These are phyloP conservation scores for Daedaleopsis sinensis DNA, from an alignment of 768 basidiomycete genomes.

Conservation along the genomic window DNA sequence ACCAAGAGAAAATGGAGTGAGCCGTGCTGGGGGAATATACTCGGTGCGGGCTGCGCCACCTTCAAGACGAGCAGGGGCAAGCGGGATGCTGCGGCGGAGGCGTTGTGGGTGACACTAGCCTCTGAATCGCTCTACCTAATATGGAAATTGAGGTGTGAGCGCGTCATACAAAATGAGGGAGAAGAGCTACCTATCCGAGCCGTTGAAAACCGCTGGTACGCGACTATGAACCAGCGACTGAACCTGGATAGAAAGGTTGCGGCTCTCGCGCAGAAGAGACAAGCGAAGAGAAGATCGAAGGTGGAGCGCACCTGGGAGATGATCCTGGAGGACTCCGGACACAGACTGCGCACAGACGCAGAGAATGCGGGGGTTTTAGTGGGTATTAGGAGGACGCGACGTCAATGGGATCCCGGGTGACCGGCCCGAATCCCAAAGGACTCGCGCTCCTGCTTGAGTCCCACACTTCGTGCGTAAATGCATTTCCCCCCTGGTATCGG, in stretches of 20 bases:
- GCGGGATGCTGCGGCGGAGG: not conserved
- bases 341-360: not conserved
- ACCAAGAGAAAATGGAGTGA: too few relatives aligned
- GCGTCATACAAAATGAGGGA: not conserved
- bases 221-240: not conserved
- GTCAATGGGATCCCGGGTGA: not conserved
- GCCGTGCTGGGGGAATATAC: not conserved
- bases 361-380: too few relatives aligned
- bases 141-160: constrained; percentile 2
- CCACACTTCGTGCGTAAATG: constrained; percentile 4
- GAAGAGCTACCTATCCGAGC: not conserved
- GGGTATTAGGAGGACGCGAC: not conserved
- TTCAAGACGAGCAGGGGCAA: not conserved
- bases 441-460: not conserved
- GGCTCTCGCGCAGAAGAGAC: not conserved
- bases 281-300: not conserved
- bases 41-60: not conserved
- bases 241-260: not conserved
- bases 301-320: not conserved
- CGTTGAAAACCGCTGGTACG: not conserved
- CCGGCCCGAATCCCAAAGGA: not conserved
- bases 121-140: not conserved
- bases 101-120: not conserved
- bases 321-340: not conserved
- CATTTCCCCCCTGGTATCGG: not conserved